Percentiles rank a stretch among this genome's conserved stretches.
These are phyloP conservation scores for Periconia sp. DNA, from an alignment of 2,329 filamentous ascomycete species.

Conservation along the genomic window DNA sequence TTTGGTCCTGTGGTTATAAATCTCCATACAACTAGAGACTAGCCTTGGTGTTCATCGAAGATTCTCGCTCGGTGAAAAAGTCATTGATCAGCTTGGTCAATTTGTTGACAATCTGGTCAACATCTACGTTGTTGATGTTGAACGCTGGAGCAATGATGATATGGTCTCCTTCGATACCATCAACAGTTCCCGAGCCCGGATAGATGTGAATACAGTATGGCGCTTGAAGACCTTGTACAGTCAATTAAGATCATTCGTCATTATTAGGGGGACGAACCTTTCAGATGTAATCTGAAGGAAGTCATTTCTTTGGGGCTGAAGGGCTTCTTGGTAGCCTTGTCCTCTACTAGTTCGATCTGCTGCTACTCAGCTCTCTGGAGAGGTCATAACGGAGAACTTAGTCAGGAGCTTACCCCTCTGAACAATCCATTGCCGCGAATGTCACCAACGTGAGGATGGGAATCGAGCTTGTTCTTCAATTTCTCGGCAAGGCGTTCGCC, in stretches of 20 bases:
- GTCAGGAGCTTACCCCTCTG: conserved; percentile 57
- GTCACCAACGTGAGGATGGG: conserved; percentile 62
- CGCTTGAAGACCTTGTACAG: conserved; percentile 44
- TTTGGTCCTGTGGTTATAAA: too few relatives aligned
- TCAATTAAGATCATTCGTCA: too few relatives aligned
- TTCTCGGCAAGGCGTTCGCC: conserved; percentile 57
- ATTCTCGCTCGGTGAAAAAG: conserved; percentile 44
- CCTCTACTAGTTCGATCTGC: conserved; percentile 64
- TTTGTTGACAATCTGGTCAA: conserved; percentile 61
- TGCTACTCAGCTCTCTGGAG: conserved; percentile 14
- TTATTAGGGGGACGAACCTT: too few relatives aligned
- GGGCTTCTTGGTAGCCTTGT: conserved; percentile 61
- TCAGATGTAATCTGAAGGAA: too few relatives aligned
- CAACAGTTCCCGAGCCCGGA: conserved; percentile 66
- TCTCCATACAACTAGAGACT: too few relatives aligned
- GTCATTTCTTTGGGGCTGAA: conserved; percentile 60
- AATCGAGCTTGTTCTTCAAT: conserved; percentile 52
- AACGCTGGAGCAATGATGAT: conserved; percentile 73
- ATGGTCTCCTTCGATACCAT: conserved; percentile 69
- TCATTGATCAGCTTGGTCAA: conserved; percentile 60
- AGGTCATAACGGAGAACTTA: background rate
- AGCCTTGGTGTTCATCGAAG: too few relatives aligned
- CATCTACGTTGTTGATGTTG: conserved; percentile 63
- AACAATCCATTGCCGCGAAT: conserved; percentile 67
- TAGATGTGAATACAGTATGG: conserved; percentile 66